Evolutionary conservation across 345 rosid genomes (phyloP).

Genomic region (Hibiscus tridactylites): DNA sequence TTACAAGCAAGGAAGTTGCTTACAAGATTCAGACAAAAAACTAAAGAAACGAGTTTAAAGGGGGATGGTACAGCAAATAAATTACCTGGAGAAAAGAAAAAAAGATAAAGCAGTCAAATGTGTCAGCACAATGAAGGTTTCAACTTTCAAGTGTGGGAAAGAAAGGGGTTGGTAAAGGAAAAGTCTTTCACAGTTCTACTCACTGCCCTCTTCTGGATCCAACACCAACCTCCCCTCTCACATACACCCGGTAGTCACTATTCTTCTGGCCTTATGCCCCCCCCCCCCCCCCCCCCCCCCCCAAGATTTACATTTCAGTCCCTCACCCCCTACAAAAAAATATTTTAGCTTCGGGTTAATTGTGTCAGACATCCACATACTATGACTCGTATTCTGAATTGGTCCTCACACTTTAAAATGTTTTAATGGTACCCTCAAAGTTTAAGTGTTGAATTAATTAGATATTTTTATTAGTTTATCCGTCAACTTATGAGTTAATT

Average conservation of each 20-base stretch:
- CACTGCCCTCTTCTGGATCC: background rate
- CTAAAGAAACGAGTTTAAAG: background rate
- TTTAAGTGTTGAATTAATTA: too few species aligned
- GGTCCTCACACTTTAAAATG: too few species aligned
- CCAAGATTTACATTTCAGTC: background rate
- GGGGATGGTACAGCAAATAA: background rate
- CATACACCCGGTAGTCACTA: background rate
- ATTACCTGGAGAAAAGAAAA: constrained; percentile 2
- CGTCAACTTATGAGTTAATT: too few species aligned
- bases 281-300: background rate
- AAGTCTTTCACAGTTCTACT: background rate
- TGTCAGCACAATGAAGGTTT: background rate
- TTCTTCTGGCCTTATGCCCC: background rate
- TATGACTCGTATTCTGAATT: too few species aligned
- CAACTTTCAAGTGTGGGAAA: background rate
- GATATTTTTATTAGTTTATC: too few species aligned
- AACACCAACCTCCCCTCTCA: background rate
- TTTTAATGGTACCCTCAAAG: too few species aligned
- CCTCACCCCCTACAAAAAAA: too few species aligned
- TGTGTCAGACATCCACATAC: too few species aligned
- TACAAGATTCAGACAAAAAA: background rate
- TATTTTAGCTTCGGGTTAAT: too few species aligned
- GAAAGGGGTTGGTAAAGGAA: background rate
- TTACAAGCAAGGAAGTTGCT: background rate
- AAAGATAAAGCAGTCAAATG: background rate